Base-by-base conservation (phyloP, 805 yeast species). In the Wickerhamomyces xylosicus region DNA sequence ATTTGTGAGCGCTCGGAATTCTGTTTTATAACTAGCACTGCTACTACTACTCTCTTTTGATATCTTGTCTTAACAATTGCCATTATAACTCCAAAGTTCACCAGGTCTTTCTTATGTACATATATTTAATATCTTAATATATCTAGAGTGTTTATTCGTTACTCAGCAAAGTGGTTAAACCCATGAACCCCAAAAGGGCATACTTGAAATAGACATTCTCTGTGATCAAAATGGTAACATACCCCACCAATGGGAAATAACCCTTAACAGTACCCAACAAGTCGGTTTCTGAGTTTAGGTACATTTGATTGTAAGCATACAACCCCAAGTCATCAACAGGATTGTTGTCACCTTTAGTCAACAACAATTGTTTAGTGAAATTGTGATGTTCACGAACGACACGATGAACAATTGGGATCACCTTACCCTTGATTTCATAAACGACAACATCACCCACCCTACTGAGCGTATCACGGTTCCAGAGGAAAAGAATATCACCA, bases 281-380 rank as follows among this genome's bases (percentile, higher is more conserved):
- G 54, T 92, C 97, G 13, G 63, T 67, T 32, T 77, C 71, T 46
- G 89, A 78, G 50, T 85, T 78, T 51, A 92, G 66, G 52, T 92
- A 92, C 35, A 66, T 66, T 53, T 85, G 89, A 40, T 74, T 77
- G 47, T 74, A 70, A 1, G 87, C 83, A 56, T 92, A 92, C 35
- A 92, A 68, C 14, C 85, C 80, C 47, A 92, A 69, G 60, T 92
- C 98, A 60, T 92, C 95, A 38, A 83, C 79, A 3, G 89, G 85
- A 57, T 92, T 92, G 58, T 92, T 92, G 59, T 92, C 98, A 59
- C 98, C 98, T 59, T 92, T 92, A 1, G 98, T 92, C 43, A 92
- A 69, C 37, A 92, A 59, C 37, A 79, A 65, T 60, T 89, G 96
- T 54, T 77, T 63, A 19, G 52, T 47, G 31, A 53, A 44, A 41